Evolutionary conservation across 257 asterid genomes (phyloP).

Genomic region (Solanum peruvianum): DNA sequence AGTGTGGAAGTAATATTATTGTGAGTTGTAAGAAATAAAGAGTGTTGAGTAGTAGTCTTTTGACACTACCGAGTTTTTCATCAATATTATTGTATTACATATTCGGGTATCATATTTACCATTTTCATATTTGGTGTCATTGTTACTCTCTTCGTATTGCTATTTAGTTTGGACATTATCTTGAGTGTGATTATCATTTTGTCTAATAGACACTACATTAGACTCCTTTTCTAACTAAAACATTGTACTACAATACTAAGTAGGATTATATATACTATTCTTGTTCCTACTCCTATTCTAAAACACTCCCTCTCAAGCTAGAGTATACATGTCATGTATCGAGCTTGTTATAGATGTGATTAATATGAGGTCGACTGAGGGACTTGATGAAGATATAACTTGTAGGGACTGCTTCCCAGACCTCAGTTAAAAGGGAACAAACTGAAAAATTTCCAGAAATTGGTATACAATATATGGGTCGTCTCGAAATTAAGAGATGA

Average conservation of each 20-base stretch:
- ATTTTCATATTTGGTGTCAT: no score
- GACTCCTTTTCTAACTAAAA: background rate
- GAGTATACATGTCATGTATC: background rate
- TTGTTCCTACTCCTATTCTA: background rate
- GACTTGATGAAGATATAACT: background rate
- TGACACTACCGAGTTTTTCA: no score
- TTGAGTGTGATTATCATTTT: no score
- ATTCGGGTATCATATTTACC: no score
- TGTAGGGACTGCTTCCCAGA: background rate
- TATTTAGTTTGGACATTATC: no score
- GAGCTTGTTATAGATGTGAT: background rate
- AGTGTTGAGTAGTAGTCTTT: no score
- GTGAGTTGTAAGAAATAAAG: no score
- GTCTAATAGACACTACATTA: background rate
- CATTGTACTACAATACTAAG: background rate
- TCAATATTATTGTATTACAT: no score
- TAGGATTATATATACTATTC: background rate
- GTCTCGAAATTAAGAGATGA: background rate
- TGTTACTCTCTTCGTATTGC: no score
- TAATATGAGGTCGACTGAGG: background rate
- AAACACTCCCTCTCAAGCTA: background rate
- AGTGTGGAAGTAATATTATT: no score
- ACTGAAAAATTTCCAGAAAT: background rate
- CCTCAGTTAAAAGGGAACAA: background rate
- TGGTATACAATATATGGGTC: background rate